Base-by-base conservation (phyloP, 2,329 filamentous ascomycete species). In the Xylariales sp. region DNA sequence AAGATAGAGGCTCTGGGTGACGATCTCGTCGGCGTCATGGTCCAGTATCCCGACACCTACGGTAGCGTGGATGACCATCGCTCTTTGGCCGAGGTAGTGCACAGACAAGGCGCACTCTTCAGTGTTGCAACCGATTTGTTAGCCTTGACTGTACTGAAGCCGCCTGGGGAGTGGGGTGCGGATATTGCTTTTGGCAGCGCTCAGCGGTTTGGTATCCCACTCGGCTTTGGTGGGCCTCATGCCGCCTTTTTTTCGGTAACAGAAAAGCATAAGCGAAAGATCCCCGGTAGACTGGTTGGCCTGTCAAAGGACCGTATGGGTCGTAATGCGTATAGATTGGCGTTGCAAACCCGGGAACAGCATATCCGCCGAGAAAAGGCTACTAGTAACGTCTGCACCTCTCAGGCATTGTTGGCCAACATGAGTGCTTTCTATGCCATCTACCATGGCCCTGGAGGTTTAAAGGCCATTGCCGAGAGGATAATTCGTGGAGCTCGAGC, bases 311-410 rank as follows among this genome's bases (percentile, higher is more conserved):
- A 98, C 78, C 88, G 95, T 62, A 85, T 94, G 5, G 95, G 95
- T 7, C 89, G 92, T 70, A 90, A 87, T 12, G 95, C 94, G 5
- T 90, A 97, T 72, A 87, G 95, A 74, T 82, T 97, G 76, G 92
- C 95, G 18, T 83, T 97, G 60, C 95, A 98, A 82, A 97, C 95
- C 9, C 87, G 95, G 74, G 95, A 98, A 82, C 95, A 98, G 83
- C 95, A 98, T 79, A 97, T 98, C 78, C 89, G 95, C 72, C 89
- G 95, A 76, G 95, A 98, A 80, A 97, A 97, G 86, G 95, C 95
- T 1, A 98, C 95, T 1, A 97, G 94, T 84, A 98, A 98, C 78
- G 94, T 97, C 67, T 98, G 95, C 83, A 98, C 95, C 1, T 94
- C 95, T 1, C 95, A 98, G 81, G 95, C 95, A 8, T 83, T 98